phyloP scores from a whole-genome alignment of 140 eudicot species.

The Stevia rebaudiana region DNA sequence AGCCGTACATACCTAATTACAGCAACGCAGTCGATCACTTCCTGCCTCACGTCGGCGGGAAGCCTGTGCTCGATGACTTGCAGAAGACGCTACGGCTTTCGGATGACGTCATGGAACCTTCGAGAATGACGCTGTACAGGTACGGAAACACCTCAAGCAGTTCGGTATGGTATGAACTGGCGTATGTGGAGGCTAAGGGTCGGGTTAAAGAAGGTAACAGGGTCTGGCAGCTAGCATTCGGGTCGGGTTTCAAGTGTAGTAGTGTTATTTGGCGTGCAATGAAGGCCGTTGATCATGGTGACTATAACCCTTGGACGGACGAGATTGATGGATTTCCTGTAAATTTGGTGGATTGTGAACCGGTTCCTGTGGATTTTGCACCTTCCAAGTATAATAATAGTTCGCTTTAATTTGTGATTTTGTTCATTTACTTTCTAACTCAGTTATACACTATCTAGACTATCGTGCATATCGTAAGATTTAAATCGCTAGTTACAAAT shows the following conservation, averaged over 20 bases:
- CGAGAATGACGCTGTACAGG: slow-evolving; percentile 53
- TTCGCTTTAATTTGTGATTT: neutral
- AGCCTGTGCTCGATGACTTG: slow-evolving; percentile 43
- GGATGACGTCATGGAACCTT: slow-evolving; percentile 42
- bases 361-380: slow-evolving; percentile 17
- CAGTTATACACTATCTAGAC: too few relatives aligned
- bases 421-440: too few relatives aligned
- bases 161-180: too few relatives aligned
- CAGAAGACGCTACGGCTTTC: slow-evolving; percentile 31
- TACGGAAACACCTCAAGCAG: slow-evolving; percentile 56
- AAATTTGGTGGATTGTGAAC: neutral
- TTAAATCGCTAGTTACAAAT: too few relatives aligned
- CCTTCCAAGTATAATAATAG: slow-evolving; percentile 14
- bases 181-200: too few relatives aligned
- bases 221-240: slow-evolving; percentile 50
- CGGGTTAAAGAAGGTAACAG: slow-evolving; percentile 37
- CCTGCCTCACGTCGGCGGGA: slow-evolving; percentile 48
- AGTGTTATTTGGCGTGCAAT: slow-evolving; percentile 39
- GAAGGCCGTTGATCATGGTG: slow-evolving; percentile 24
- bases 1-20: slow-evolving; percentile 32
- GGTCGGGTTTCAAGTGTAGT: slow-evolving; percentile 49
- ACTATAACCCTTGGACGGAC: slow-evolving; percentile 40
- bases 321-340: slow-evolving; percentile 39
- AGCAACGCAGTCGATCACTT: slow-evolving; percentile 38
- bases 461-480: too few relatives aligned